Evolutionary conservation across 257 asterid species (phyloP).

Genomic region (Solanum commersonii): DNA sequence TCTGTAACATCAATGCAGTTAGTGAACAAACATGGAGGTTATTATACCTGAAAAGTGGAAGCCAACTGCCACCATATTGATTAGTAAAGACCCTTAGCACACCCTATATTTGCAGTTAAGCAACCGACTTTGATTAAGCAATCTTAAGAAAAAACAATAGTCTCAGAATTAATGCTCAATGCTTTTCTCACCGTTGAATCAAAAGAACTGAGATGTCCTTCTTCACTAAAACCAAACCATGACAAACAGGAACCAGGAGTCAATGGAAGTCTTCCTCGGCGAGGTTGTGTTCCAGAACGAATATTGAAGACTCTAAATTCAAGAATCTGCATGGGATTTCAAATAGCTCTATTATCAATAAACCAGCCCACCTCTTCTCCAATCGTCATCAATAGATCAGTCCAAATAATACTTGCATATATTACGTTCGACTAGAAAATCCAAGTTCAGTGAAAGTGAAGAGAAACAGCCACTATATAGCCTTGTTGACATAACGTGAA

Average conservation of each 20-base stretch:
- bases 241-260: conserved; percentile 85
- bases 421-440: not conserved
- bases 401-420: not conserved
- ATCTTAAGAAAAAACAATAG: not conserved
- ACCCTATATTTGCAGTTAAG: conserved; percentile 45
- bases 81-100: conserved; percentile 69
- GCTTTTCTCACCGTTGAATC: conserved; percentile 73
- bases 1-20: not conserved
- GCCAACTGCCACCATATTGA: conserved; percentile 87
- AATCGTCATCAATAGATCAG: not conserved
- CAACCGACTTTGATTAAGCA: not conserved
- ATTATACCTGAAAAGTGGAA: conserved; percentile 88
- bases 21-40: not conserved
- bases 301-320: conserved; percentile 69
- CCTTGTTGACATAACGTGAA: not conserved
- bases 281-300: conserved; percentile 38
- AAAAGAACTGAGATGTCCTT: conserved; percentile 80
- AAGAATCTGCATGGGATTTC: conserved; percentile 55
- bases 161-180: not conserved
- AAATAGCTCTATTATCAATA: not conserved
- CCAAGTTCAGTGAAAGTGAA: not conserved
- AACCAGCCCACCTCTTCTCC: not conserved
- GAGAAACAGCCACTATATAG: not conserved
- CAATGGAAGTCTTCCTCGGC: conserved; percentile 66
- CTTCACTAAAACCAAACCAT: conserved; percentile 97